Base-by-base conservation (phyloP, 2,329 filamentous ascomycete genomes). In the Raffaelea albimanens region DNA sequence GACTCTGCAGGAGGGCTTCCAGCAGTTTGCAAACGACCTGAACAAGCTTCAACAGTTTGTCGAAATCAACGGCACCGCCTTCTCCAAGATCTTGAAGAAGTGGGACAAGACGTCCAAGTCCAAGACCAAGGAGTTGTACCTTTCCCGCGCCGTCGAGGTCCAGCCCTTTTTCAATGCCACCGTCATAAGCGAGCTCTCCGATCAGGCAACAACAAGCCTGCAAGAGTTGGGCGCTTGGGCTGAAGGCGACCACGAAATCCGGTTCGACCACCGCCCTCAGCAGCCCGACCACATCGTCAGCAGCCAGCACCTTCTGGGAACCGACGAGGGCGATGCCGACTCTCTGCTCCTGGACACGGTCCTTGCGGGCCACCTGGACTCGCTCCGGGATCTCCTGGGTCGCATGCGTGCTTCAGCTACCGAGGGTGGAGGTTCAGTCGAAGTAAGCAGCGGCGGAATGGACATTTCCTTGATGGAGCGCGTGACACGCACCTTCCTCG, bases 91-190 rank as follows among this genome's bases (percentile, higher is more conserved):
- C 50, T 71, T 98, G 54, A 98, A 98, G 70, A 98, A 98, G 78
- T 98, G 93, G 93, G 93, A 98, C 69, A 98, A 98, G 77, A 96
- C 90, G 1, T 96, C 91, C 56, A 98, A 97, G 75, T 97, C 91
- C 45, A 91, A 91, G 65, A 96, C 93, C 50, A 98, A 98, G 66
- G 93, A 97, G 68, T 78, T 97, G 38, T 98, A 97, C 62, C 81
- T 98, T 33, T 94, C 94, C 10, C 79, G 93, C 51, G 93, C 93
- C 9, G 91, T 98, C 53, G 93, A 98, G 65, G 90, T 97, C 8
- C 93, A 97, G 60, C 93, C 93, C 7, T 97, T 94, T 65, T 98
- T 97, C 75, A 97, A 98, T 65, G 83, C 91, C 41, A 87, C 94
- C 55, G 89, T 97, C 57, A 95, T 98, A 60, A 95, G 90, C 65